A percentile compares a stretch with the other conserved stretches of the same genome.
phyloP scores from a whole-genome alignment of 768 basidiomycete genomes.

The Sporobolomyces pararoseus region DNA sequence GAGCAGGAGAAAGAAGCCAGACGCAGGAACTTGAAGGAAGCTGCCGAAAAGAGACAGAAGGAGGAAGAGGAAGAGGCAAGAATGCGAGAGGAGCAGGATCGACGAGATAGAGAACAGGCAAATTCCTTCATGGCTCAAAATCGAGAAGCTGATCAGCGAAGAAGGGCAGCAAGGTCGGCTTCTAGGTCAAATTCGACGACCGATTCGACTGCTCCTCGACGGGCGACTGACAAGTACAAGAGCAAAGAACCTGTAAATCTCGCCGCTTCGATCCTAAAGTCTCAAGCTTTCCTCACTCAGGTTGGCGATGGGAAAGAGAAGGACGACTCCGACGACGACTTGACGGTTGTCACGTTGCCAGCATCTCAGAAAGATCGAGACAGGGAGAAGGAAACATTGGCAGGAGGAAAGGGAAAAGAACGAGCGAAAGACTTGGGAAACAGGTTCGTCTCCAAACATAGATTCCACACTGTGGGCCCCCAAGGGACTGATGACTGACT shows the following conservation, averaged over 20 bases:
- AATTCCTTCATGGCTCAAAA: too few relatives aligned
- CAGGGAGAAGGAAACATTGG: neutral
- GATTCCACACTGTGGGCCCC: neutral
- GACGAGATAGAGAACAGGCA: too few relatives aligned
- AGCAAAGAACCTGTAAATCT: too few relatives aligned
- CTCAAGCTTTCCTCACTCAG: neutral
- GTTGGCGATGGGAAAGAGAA: neutral
- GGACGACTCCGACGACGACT: neutral
- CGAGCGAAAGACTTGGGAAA: neutral
- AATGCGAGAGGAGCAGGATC: neutral
- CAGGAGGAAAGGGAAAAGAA: neutral
- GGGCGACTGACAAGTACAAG: too few relatives aligned
- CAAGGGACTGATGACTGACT: too few relatives aligned
- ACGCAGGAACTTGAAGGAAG: too few relatives aligned
- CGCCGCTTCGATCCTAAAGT: neutral
- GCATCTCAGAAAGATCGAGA: neutral
- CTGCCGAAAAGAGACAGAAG: neutral
- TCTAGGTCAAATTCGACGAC: too few relatives aligned
- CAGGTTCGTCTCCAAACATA: neutral
- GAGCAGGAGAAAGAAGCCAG: too few relatives aligned
- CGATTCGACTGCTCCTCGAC: too few relatives aligned
- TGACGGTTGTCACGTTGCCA: neutral
- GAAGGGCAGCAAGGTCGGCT: too few relatives aligned
- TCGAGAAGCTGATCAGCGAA: too few relatives aligned
- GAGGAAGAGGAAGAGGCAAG: neutral